A percentile compares a stretch with the other conserved stretches of the same genome.
Conservation (phyloP, 176 grass and related monocot genomes). For the Hsuehochloa calcarea region DNA sequence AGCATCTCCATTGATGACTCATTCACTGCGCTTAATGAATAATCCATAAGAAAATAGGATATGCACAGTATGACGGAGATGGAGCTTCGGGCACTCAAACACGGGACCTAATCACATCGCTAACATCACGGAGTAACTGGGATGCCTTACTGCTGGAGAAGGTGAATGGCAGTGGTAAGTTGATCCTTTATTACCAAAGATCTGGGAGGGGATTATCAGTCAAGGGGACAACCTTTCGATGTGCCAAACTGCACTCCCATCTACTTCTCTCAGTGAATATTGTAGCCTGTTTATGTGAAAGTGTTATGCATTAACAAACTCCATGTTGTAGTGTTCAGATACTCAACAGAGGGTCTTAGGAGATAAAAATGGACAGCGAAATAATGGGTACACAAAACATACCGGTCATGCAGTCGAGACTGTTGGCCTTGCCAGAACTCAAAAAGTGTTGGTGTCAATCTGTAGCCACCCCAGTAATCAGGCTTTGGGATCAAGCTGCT, state of each 20-base stretch:
- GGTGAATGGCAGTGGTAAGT: slow-evolving; percentile 22
- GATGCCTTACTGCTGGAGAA: slow-evolving; percentile 37
- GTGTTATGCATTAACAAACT: background rate
- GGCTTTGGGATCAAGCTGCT: slow-evolving; percentile 77
- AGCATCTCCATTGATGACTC: background rate
- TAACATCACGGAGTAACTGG: slow-evolving; percentile 6
- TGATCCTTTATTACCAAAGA: slow-evolving; percentile 45
- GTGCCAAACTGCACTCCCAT: slow-evolving; percentile 55
- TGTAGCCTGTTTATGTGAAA: slow-evolving; percentile 50
- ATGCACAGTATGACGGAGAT: background rate
- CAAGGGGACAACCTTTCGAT: slow-evolving; percentile 78
- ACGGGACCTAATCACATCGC: slow-evolving; percentile 37
- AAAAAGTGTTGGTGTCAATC: slow-evolving; percentile 69
- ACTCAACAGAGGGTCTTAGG: background rate
- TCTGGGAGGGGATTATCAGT: slow-evolving; percentile 29
- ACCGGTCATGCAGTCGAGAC: slow-evolving; percentile 92
- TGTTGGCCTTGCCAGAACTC: slow-evolving; percentile 99
- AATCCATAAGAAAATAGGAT: background rate
- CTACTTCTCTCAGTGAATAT: slow-evolving; percentile 48
- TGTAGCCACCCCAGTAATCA: slow-evolving; percentile 87
- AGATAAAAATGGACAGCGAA: background rate
- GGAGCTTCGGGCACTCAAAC: slow-evolving; percentile 38
- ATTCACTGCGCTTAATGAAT: background rate
- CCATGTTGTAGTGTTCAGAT: background rate
- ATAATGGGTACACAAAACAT: slow-evolving; percentile 4